Conservation (phyloP, 352 stramenopile species). For the Phytophthora sp. region DNA sequence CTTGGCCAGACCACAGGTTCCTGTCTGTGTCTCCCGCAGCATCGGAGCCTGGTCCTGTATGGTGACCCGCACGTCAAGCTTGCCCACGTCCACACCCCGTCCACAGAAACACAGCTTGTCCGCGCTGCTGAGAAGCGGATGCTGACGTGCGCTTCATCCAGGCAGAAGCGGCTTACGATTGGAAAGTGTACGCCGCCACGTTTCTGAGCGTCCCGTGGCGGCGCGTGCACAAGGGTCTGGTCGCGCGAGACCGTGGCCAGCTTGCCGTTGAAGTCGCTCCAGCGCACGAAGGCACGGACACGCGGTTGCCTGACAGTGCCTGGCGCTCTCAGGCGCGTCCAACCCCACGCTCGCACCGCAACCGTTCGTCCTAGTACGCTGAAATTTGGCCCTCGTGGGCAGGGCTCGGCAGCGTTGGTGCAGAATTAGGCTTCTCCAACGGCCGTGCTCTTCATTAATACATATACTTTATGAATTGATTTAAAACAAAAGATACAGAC, state of each 20-base stretch:
- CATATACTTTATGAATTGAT: too few species aligned
- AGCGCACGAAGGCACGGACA: conserved; percentile 71
- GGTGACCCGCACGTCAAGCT: conserved; percentile 50
- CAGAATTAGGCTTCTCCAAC: too few species aligned
- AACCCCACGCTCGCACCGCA: conserved; percentile 69
- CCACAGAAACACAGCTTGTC: conserved; percentile 67
- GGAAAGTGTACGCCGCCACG: conserved; percentile 51
- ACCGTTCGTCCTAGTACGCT: conserved; percentile 20
- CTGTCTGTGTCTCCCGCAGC: conserved; percentile 35
- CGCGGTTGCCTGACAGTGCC: conserved; percentile 56
- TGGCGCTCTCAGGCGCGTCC: conserved; percentile 81
- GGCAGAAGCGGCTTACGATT: conserved; percentile 50
- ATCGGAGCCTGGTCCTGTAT: conserved; percentile 21
- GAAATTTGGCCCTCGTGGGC: conserved; percentile 31
- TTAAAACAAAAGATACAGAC: too few species aligned
- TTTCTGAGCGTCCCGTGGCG: conserved; percentile 41
- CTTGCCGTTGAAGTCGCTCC: conserved; percentile 78
- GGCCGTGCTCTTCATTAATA: too few species aligned
- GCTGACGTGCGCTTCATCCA: conserved; percentile 27
- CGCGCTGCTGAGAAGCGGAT: conserved; percentile 74
- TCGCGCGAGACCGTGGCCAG: conserved; percentile 73
- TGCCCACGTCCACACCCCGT: conserved; percentile 39
- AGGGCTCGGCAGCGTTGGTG: too few species aligned
- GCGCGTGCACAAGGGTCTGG: conserved; percentile 71
- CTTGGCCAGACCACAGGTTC: conserved; percentile 59